These are phyloP conservation scores for Zostera marina DNA, from an alignment of 116 monocot genomes.

Conservation along the genomic window DNA sequence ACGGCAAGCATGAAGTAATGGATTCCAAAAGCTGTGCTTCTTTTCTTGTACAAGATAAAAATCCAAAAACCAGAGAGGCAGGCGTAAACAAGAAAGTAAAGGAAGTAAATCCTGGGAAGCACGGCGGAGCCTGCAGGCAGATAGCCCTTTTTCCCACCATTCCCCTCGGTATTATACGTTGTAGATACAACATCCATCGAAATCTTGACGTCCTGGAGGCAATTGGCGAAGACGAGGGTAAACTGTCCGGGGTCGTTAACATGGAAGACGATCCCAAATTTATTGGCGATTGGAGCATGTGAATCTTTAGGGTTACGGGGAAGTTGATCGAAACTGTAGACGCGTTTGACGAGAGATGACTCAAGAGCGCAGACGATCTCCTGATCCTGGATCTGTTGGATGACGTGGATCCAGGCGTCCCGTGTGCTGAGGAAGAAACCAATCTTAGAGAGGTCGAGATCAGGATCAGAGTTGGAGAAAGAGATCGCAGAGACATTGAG, in stretches of 20 bases:
- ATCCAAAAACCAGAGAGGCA: conserved; percentile 23
- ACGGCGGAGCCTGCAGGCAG: conserved; percentile 26
- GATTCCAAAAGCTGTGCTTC: conserved; percentile 18
- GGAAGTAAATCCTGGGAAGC: conserved; percentile 27
- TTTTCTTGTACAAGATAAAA: conserved; percentile 14
- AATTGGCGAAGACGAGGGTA: conserved; percentile 44
- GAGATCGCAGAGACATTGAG: conserved; percentile 14
- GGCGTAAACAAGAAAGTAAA: conserved; percentile 22
- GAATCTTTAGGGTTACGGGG: not conserved
- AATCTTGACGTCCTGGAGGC: conserved; percentile 12
- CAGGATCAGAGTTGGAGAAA: conserved; percentile 2
- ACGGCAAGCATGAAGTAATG: conserved; percentile 49
- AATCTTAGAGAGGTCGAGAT: conserved; percentile 6
- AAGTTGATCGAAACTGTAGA: conserved; percentile 10
- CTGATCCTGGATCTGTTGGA: conserved; percentile 10
- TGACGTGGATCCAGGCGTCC: conserved; percentile 18
- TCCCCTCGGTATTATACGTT: conserved; percentile 34
- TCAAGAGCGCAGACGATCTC: conserved; percentile 12
- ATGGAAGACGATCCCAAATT: conserved; percentile 9
- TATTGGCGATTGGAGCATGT: not conserved
- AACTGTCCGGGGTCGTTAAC: conserved; percentile 29
- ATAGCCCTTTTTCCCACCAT: conserved; percentile 19
- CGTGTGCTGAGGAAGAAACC: conserved; percentile 29
- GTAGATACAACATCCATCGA: conserved; percentile 31
- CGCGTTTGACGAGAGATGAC: not conserved